Percentiles rank a stretch among this genome's conserved stretches.
phyloP scores from a whole-genome alignment of 139 green algal species.

The Chlamydomonas eustigma region DNA sequence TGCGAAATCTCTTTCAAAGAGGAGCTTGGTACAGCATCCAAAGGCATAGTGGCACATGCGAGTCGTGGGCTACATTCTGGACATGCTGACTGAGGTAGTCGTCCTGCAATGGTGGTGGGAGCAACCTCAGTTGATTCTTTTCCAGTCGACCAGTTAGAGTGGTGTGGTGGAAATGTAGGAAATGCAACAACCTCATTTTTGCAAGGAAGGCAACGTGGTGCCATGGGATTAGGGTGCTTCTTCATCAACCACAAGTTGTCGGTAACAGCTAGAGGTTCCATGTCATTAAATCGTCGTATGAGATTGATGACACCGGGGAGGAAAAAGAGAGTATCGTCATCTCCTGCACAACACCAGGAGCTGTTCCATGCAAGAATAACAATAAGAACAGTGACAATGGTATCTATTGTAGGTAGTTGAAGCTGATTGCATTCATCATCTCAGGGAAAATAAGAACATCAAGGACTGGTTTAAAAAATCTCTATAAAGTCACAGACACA shows the following conservation, averaged over 20 bases:
- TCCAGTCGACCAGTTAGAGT: no score
- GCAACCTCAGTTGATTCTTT: no score
- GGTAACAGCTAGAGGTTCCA: not conserved
- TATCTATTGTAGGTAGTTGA: no score
- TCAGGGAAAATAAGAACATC: not conserved
- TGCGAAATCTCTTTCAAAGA: no score
- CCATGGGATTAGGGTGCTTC: slow-evolving; percentile 17
- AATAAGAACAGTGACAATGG: no score
- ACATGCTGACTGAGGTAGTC: not conserved
- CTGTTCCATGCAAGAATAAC: no score
- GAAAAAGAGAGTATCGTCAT: not conserved
- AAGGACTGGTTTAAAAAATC: no score
- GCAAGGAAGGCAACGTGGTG: slow-evolving; percentile 30
- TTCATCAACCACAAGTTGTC: slow-evolving; percentile 28
- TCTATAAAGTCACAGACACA: no score
- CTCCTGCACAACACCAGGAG: no score
- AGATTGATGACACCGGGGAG: not conserved
- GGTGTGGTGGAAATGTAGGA: no score
- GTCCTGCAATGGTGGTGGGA: not conserved
- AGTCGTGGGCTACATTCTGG: not conserved
- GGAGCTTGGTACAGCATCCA: not conserved
- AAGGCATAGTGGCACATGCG: not conserved
- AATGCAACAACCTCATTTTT: no score
- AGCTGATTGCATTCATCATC: no score
- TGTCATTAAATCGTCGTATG: not conserved